A percentile compares a stretch with the other conserved stretches of the same genome.
These are phyloP conservation scores for sorghum (Sorghum bicolor) DNA, from an alignment of 176 grass and related monocot genomes.

Conservation along the genomic window DNA sequence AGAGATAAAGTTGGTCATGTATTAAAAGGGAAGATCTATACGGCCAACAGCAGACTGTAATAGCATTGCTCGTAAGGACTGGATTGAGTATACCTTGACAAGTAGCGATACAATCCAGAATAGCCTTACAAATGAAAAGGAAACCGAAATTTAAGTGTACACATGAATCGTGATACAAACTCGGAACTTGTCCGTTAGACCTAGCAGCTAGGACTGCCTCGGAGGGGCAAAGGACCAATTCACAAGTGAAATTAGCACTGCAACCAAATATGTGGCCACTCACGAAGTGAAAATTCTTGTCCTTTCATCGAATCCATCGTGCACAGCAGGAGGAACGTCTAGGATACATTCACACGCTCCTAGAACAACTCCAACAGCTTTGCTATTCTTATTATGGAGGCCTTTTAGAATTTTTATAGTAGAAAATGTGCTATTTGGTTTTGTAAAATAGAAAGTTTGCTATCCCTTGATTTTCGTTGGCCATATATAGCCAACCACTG, in stretches of 20 bases:
- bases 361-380: no score
- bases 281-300: not conserved
- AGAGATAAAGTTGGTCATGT: no score
- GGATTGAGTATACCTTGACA: not conserved
- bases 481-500: no score
- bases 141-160: not conserved
- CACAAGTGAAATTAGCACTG: not conserved
- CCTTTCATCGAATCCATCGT: constrained; percentile 46
- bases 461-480: no score
- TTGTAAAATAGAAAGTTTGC: no score
- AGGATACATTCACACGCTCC: constrained; percentile 11
- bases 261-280: not conserved
- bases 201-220: not conserved
- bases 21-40: no score
- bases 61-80: no score
- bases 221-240: not conserved
- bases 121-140: not conserved
- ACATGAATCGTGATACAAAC: not conserved
- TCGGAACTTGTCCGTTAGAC: not conserved
- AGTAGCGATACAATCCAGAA: not conserved
- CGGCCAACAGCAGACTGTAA: no score
- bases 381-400: no score
- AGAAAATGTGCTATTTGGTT: no score
- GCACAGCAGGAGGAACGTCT: constrained; percentile 31
- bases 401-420: no score